Percentiles rank a stretch among this genome's conserved stretches.
Evolutionary conservation across 2,329 filamentous ascomycete genomes (phyloP).

Genomic region (Calonectria hawksworthii): DNA sequence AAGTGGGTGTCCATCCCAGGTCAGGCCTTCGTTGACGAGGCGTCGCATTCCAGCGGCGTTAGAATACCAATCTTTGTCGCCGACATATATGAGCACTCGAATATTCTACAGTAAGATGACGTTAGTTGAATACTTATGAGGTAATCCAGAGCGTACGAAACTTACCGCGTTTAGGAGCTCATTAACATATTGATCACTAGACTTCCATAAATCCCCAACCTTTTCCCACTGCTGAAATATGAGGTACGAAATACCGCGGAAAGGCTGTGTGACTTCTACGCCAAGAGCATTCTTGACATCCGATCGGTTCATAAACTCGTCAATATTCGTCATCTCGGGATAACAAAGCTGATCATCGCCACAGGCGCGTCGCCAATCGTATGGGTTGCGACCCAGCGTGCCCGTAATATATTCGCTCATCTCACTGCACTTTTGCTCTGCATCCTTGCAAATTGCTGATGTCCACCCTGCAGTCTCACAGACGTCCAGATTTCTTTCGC

Average conservation of each 20-base stretch:
- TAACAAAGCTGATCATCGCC: not conserved
- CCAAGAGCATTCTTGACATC: not conserved
- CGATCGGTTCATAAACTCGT: not conserved
- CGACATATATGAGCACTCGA: constrained; percentile 18
- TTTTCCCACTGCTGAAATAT: not conserved
- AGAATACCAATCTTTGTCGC: constrained; percentile 14
- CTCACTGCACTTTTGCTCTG: not conserved
- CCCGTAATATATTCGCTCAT: not conserved
- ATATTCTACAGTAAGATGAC: not conserved
- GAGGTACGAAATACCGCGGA: not conserved
- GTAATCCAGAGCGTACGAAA: not conserved
- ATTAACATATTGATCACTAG: not conserved
- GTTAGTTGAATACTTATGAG: too few species aligned
- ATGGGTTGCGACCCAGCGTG: not conserved
- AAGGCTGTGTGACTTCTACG: not conserved
- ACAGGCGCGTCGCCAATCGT: not conserved
- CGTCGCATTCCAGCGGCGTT: constrained; percentile 14
- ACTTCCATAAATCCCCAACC: not conserved
- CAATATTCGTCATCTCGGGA: not conserved
- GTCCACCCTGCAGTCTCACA: not conserved
- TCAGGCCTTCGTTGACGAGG: not conserved
- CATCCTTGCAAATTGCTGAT: not conserved
- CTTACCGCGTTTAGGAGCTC: not conserved
- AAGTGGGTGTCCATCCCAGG: not conserved
- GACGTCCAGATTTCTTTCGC: not conserved